Evolutionary conservation across 345 rosid species (phyloP).

Genomic region (Salix exigua): DNA sequence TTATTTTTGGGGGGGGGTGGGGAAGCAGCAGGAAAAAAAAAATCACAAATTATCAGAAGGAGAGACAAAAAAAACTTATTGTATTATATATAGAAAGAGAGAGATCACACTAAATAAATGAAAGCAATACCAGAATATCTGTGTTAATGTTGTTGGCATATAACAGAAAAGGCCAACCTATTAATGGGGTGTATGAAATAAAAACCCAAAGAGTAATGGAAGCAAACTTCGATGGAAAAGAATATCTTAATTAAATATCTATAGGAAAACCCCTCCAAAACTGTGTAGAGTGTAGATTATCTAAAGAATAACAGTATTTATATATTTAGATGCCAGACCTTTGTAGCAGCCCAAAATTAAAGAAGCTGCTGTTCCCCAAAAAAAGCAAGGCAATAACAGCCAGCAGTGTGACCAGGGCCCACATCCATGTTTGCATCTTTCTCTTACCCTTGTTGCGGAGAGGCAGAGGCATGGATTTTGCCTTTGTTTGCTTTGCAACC

Average conservation of each 20-base stretch:
- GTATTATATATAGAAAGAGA: background rate
- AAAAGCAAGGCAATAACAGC: conserved; percentile 46
- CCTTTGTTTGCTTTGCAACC: conserved; percentile 53
- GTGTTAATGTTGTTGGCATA: background rate
- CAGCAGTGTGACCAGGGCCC: conserved; percentile 43
- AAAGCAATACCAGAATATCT: background rate
- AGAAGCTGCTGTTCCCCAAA: conserved; percentile 46
- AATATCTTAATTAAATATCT: conserved; percentile 1
- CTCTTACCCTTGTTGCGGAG: conserved; percentile 68
- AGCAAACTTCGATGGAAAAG: background rate
- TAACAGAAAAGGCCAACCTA: background rate
- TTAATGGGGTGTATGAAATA: background rate
- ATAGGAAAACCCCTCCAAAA: background rate
- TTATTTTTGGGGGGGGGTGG: background rate
- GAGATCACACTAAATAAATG: background rate
- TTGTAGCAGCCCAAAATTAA: background rate
- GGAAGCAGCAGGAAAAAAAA: background rate
- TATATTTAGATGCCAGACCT: conserved; percentile 3
- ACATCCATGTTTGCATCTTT: conserved; percentile 76
- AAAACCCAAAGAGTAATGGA: background rate
- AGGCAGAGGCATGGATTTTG: conserved; percentile 59
- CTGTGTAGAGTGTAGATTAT: conserved; percentile 5
- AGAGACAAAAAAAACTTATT: background rate
- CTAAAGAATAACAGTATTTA: background rate
- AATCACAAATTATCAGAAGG: background rate